Conservation (phyloP, 495 filamentous ascomycete species). For the Penicillium mononematosum region DNA sequence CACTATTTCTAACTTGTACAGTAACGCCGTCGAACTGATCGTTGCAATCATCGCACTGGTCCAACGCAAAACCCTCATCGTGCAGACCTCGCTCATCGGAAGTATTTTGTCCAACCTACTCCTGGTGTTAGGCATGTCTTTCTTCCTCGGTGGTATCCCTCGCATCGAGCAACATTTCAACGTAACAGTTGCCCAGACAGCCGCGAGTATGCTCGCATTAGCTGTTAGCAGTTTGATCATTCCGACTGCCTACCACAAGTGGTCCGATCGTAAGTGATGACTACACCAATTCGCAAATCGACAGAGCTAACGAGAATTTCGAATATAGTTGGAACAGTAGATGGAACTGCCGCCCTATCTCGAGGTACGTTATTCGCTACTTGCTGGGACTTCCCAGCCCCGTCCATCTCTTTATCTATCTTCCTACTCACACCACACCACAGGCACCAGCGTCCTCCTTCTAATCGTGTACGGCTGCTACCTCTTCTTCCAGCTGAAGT, state of each 20-base stretch:
- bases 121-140: constrained; percentile 89
- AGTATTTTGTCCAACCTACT: constrained; percentile 90
- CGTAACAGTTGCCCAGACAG: constrained; percentile 88
- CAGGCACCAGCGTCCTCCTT: constrained; percentile 69
- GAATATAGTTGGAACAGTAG: constrained; percentile 16
- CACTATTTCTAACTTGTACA: constrained; percentile 16
- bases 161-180: constrained; percentile 88
- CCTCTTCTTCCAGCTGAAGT: constrained; percentile 78
- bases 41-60: constrained; percentile 80
- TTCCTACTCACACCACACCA: background rate
- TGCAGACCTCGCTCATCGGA: constrained; percentile 89
- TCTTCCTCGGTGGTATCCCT: constrained; percentile 82
- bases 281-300: background rate
- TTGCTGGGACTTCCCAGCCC: background rate
- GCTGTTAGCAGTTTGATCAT: constrained; percentile 81
- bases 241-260: constrained; percentile 77
- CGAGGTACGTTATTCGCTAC: constrained; percentile 40
- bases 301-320: constrained; percentile 9
- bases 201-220: constrained; percentile 75
- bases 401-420: background rate
- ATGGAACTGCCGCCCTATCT: constrained; percentile 31
- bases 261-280: constrained; percentile 38
- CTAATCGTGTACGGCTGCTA: constrained; percentile 75
- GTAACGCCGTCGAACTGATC: constrained; percentile 88
- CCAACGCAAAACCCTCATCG: constrained; percentile 74